A percentile compares a stretch with the other conserved stretches of the same genome.
Evolutionary conservation across 2,329 filamentous ascomycete species (phyloP).

Genomic region (Meredithiella fracta): DNA sequence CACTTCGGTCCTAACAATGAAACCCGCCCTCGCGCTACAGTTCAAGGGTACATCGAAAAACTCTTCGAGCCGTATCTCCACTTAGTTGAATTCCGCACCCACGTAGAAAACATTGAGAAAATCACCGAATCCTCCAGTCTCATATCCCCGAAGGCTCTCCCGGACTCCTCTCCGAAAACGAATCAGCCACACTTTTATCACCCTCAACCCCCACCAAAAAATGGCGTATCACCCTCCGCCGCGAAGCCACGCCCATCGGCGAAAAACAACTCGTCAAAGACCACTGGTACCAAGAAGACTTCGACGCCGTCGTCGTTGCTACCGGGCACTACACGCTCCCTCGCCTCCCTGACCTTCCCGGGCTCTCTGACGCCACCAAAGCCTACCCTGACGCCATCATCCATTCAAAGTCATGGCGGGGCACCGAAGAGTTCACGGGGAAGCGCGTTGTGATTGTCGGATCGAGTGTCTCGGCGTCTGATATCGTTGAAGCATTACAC

Average conservation of each 20-base stretch:
- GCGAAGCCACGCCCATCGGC: constrained; percentile 18
- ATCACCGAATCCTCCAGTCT: not conserved
- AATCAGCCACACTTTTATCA: not conserved
- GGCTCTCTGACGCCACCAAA: constrained; percentile 23
- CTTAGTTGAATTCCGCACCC: not conserved
- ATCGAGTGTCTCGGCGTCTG: constrained; percentile 39
- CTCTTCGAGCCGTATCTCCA: constrained; percentile 3
- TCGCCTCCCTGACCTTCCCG: constrained; percentile 24
- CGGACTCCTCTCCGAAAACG: too few species aligned
- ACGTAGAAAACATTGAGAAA: constrained; percentile 6
- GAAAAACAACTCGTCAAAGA: constrained; percentile 19
- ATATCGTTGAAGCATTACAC: constrained; percentile 37
- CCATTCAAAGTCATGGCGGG: constrained; percentile 26
- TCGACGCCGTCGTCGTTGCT: constrained; percentile 27
- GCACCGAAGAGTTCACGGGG: constrained; percentile 17
- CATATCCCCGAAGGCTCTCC: too few species aligned
- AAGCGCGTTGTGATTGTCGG: constrained; percentile 38
- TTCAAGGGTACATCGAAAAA: constrained; percentile 4
- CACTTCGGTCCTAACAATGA: constrained; percentile 4
- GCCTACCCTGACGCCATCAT: constrained; percentile 23
- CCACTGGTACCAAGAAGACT: constrained; percentile 24
- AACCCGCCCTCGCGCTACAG: not conserved
- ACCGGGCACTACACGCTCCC: constrained; percentile 26
- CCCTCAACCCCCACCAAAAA: constrained; percentile 17
- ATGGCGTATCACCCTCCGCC: constrained; percentile 34